Percentiles rank a stretch among this genome's conserved stretches.
Evolutionary conservation across 2,329 filamentous ascomycete genomes (phyloP).

Genomic region (Fusarium nanum): DNA sequence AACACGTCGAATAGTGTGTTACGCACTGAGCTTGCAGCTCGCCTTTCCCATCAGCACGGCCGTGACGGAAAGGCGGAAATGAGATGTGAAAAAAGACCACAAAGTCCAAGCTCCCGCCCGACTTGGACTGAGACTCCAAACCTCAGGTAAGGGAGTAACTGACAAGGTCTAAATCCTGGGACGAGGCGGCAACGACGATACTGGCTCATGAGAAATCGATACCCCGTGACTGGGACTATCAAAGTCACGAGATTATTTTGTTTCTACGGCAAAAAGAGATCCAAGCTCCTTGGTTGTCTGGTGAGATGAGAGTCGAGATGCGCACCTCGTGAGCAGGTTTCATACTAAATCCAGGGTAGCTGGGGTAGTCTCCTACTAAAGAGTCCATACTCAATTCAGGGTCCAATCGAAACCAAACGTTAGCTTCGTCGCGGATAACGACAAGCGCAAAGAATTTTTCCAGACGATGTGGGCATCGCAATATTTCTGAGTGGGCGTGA

Average conservation of each 20-base stretch:
- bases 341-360: constrained; percentile 30
- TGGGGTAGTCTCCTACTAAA: not conserved
- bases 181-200: not conserved
- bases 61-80: constrained; percentile 41
- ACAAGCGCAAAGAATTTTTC: constrained; percentile 18
- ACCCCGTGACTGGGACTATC: not conserved
- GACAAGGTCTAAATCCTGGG: constrained; percentile 27
- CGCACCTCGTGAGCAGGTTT: constrained; percentile 6
- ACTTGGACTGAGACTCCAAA: constrained; percentile 17
- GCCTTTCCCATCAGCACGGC: constrained; percentile 34
- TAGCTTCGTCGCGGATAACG: constrained; percentile 26
- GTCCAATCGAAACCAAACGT: constrained; percentile 30
- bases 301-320: not conserved
- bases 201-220: constrained; percentile 3
- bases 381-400: constrained; percentile 16
- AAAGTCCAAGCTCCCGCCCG: constrained; percentile 38
- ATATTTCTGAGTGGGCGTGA: constrained; percentile 3
- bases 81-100: constrained; percentile 41
- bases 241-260: constrained; percentile 1
- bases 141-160: constrained; percentile 26
- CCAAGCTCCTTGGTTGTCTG: constrained; percentile 8
- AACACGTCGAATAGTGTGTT: constrained; percentile 38
- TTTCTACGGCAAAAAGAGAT: not conserved
- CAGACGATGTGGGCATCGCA: constrained; percentile 11
- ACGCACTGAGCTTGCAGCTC: constrained; percentile 25